Evolutionary conservation across 2,329 filamentous ascomycete species (phyloP), one percentile per base, ranked within the genome.

Genomic region (Diplodia sapinea): DNA sequence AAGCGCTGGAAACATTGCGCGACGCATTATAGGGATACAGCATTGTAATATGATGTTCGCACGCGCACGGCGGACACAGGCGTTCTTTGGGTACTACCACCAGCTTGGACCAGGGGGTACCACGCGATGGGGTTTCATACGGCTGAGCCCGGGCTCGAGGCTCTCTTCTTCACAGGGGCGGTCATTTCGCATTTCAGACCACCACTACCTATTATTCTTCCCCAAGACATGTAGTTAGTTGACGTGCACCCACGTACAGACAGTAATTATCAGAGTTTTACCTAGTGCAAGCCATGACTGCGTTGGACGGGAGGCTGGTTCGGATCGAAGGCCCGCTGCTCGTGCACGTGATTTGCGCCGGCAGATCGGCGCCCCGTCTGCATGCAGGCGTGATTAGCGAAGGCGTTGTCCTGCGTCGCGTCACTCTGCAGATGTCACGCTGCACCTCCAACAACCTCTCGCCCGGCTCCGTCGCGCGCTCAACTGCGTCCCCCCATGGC

Each of bases 11-110:
- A 63, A 63, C 59, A 63, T 36, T 51, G 59, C 59, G 59, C 59
- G 59, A 63, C 59, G 47, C 59, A 63, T 47, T 63, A 63, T 63
- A 63, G 59, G 59, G 59, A 51, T 63, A 51, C 59, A 63, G 40
- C 59, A 51, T 63, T 63, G 31, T 63, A 63, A 63, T 63, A 63
- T 63, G 43, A 51, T 38, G 59, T 63, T n/a, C 59, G 59, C 57
- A 62, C 57, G 57, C 57, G 57, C 40, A 49, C 26, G 20, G 57
- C 59, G 59, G 59, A 51, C 59, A 62, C 43, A 63, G 59, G 59
- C 59, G 59, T 63, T 63, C 13, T 63, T 63, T 63, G 59, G 59
- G 47, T 51, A 51, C 59, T n/a, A 31, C 59, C 57, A 63, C 59
- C 59, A 49, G 59, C 59, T 56, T 36, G 40, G 59, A 49, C 50